Evolutionary conservation across 2,329 filamentous ascomycete genomes (phyloP).

Genomic region (Gliomastix tumulicola): DNA sequence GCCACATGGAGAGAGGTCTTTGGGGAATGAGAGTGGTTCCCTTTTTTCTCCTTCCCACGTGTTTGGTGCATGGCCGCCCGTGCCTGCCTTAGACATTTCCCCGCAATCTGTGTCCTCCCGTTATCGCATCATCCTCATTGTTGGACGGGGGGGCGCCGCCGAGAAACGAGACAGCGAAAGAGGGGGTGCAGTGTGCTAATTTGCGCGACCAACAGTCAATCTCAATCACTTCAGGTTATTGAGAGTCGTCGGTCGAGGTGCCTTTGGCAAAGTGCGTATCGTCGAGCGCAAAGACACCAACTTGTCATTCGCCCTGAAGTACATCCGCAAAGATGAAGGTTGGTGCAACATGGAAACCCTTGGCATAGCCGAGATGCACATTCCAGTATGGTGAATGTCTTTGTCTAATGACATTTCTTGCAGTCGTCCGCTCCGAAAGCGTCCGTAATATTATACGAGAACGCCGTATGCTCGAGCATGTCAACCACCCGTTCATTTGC

Average conservation of each 20-base stretch:
- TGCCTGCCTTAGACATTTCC: not conserved
- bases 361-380: too few species aligned
- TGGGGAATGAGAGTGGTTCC: too few species aligned
- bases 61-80: constrained; percentile 11
- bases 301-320: constrained; percentile 92
- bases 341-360: too few species aligned
- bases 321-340: constrained; percentile 99
- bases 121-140: too few species aligned
- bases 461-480: constrained; percentile 93
- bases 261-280: constrained; percentile 97
- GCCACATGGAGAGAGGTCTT: too few species aligned
- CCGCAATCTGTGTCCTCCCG: too few species aligned
- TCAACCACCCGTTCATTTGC: constrained; percentile 97
- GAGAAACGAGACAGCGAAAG: too few species aligned
- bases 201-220: constrained; percentile 64
- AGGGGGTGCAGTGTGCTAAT: too few species aligned
- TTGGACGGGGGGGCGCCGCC: too few species aligned
- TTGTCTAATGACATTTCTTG: too few species aligned
- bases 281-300: constrained; percentile 96
- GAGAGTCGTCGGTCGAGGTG: constrained; percentile 92
- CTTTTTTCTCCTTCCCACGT: constrained; percentile 11
- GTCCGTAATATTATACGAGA: constrained; percentile 98
- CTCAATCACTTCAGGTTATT: constrained; percentile 95
- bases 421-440: constrained; percentile 94
- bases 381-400: too few species aligned